These are phyloP conservation scores for Rhodotorula sp. DNA, from an alignment of 1,284 basidiomycete species.

Conservation along the genomic window DNA sequence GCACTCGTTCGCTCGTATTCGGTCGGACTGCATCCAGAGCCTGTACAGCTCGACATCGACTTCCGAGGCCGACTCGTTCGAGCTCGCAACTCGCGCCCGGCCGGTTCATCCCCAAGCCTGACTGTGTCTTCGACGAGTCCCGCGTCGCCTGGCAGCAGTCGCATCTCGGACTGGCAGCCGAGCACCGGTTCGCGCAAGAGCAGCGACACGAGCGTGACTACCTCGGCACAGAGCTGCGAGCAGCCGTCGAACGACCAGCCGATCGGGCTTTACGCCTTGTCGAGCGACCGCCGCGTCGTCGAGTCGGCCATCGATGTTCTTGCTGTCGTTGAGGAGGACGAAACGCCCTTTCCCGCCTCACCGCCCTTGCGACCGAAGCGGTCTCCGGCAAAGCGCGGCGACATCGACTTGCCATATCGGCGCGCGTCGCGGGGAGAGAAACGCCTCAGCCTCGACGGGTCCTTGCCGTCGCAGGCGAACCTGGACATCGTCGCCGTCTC, in stretches of 20 bases:
- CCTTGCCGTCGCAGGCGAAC: background rate
- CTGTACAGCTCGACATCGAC: slow-evolving; percentile 29
- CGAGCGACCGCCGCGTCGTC: slow-evolving; percentile 22
- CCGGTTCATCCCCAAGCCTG: background rate
- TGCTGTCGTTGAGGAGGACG: slow-evolving; percentile 38
- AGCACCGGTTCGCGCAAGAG: slow-evolving; percentile 4
- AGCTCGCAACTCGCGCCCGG: slow-evolving; percentile 11
- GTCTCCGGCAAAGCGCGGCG: slow-evolving; percentile 8
- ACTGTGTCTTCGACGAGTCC: slow-evolving; percentile 1
- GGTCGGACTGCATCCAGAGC: slow-evolving; percentile 17
- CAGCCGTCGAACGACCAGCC: background rate
- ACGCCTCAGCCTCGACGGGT: slow-evolving; percentile 9
- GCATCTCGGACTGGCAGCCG: slow-evolving; percentile 16
- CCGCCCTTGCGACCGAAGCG: background rate
- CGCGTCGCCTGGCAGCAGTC: slow-evolving; percentile 2
- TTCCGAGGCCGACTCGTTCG: slow-evolving; percentile 21
- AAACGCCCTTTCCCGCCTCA: slow-evolving; percentile 1
- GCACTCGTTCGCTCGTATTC: slow-evolving; percentile 17
- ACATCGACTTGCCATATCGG: slow-evolving; percentile 4
- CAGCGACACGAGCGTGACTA: slow-evolving; percentile 20
- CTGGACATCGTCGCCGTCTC: slow-evolving; percentile 3
- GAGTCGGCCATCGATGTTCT: slow-evolving; percentile 42
- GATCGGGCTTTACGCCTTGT: slow-evolving; percentile 22
- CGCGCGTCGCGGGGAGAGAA: background rate
- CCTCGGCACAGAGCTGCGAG: background rate